Evolutionary conservation across 352 stramenopile species (phyloP), one percentile per base, ranked within the genome.

Genomic region (Phytophthora niederhauseri): DNA sequence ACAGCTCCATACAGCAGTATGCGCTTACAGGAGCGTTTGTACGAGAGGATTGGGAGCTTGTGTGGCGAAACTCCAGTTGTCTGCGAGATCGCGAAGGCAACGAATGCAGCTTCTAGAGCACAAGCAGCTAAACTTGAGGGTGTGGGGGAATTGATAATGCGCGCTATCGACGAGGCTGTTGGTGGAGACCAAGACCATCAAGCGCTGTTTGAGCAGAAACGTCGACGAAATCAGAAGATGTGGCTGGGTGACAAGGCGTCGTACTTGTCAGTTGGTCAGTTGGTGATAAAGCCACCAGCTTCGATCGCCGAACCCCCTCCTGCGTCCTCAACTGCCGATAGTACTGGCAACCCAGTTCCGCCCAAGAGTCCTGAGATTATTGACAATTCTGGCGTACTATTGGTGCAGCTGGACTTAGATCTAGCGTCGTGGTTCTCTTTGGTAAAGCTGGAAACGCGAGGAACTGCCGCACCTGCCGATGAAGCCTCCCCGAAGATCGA

Each of bases 361-460:
- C 12, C 45, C 46, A 57, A 59, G 15, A 57, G 26, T 15, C 17
- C 38, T 2, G 19, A 28, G 11, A 38, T 28, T 24, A 28, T 57
- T 41, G 43, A 61, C 7, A 70, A 55, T 17, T 68, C 66, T 34
- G 48, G 70, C 0, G 70, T 87, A 19, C 6, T 92, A 9, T 48
- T 91, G 54, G 31, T 93, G n/a, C 81, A 90, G 9, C 70, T 87
- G 1, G 85, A 93, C 41, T 65, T 93, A 66, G 85, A 93, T 62
- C 46, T 93, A 20, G 70, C 83, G n/a, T 67, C 88, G 28, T 93
- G 85, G 80, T 93, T 89, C 57, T 79, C 72, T 19, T 69, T 93
- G 4, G 52, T 77, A 15, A 70, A 78, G 24, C n/a, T 12, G 15
- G 43, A 66, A 17, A 51, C 50, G 15, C 59, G 48, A 11, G 30